Percentiles rank a stretch among this genome's conserved stretches.
Conservation (phyloP, 345 rosid genomes). For the Reutealis trisperma region DNA sequence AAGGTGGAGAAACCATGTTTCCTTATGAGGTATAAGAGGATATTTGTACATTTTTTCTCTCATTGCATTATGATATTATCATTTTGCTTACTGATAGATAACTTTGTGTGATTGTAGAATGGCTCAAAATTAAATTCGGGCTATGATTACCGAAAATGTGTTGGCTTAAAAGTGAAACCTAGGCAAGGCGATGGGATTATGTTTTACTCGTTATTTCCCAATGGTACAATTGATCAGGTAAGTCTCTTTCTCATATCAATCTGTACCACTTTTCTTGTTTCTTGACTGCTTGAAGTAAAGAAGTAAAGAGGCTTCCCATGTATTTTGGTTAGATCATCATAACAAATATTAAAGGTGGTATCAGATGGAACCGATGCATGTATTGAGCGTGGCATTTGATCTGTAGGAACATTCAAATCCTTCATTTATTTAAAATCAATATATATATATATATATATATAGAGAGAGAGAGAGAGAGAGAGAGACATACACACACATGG, state of each 20-base stretch:
- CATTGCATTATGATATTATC: neutral
- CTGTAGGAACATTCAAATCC: neutral
- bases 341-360: too few relatives aligned
- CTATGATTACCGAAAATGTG: conserved; percentile 63
- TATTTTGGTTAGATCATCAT: neutral
- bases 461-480: too few relatives aligned
- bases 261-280: neutral
- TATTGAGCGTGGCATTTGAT: neutral
- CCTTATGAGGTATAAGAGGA: conserved; percentile 61
- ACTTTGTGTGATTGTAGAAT: conserved; percentile 36
- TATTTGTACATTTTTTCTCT: conserved; percentile 8
- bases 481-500: too few relatives aligned
- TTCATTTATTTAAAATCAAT: too few relatives aligned
- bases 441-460: too few relatives aligned
- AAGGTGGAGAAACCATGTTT: conserved; percentile 86
- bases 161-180: conserved; percentile 77
- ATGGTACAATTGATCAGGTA: conserved; percentile 77
- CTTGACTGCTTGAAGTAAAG: neutral
- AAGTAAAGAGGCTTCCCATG: neutral
- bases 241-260: neutral
- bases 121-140: conserved; percentile 38
- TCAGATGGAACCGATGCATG: neutral
- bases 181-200: conserved; percentile 71
- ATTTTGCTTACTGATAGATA: neutral
- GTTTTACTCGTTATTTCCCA: conserved; percentile 59